Conservation (phyloP, 176 grass and related monocot species). For the Carex parvula region DNA sequence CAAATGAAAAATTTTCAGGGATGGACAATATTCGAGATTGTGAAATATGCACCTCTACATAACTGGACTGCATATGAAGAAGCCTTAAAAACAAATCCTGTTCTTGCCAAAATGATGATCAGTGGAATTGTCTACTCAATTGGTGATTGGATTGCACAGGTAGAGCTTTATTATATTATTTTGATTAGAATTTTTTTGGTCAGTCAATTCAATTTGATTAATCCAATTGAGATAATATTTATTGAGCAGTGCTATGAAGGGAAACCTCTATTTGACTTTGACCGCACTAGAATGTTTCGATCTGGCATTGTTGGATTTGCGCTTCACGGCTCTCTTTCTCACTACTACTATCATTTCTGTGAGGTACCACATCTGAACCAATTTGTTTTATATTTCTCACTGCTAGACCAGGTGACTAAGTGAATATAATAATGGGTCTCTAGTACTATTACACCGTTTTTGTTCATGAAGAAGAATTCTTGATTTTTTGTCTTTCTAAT, state of each 20-base stretch:
- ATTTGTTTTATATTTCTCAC: background rate
- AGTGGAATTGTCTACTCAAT: slow-evolving; percentile 92
- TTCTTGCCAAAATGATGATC: slow-evolving; percentile 99
- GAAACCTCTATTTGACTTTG: slow-evolving; percentile 83
- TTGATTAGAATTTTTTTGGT: background rate
- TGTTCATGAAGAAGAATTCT: background rate
- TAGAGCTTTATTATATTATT: background rate
- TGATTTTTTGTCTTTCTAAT: background rate
- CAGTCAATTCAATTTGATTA: slow-evolving; percentile 4
- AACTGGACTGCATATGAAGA: slow-evolving; percentile 98
- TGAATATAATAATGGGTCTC: background rate
- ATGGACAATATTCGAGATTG: slow-evolving; percentile 89
- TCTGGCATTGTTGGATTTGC: slow-evolving; percentile 88
- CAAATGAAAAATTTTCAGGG: slow-evolving; percentile 38
- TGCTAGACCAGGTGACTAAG: background rate
- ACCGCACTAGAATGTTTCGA: slow-evolving; percentile 78
- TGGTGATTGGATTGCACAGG: slow-evolving; percentile 97
- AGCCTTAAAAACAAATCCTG: slow-evolving; percentile 79
- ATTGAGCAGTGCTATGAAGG: slow-evolving; percentile 76
- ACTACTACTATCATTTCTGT: slow-evolving; percentile 90
- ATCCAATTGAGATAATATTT: background rate
- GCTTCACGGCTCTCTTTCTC: slow-evolving; percentile 93
- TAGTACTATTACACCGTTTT: background rate
- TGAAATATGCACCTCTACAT: slow-evolving; percentile 86
- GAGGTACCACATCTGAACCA: slow-evolving; percentile 43